These are phyloP conservation scores for Erythrophleum fordii DNA, from an alignment of 306 rosid species.

Conservation along the genomic window DNA sequence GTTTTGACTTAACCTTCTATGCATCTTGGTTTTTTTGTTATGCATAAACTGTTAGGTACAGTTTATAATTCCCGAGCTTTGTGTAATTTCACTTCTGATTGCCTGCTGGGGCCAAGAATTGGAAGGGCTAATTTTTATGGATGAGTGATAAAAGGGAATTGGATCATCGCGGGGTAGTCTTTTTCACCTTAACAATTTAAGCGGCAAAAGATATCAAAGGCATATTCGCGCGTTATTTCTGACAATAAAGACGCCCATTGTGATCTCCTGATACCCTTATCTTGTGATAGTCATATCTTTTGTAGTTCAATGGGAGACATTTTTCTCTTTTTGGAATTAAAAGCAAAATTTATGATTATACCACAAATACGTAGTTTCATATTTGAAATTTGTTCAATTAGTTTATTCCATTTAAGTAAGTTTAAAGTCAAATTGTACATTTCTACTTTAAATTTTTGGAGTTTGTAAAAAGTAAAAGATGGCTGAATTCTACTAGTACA, in stretches of 20 bases:
- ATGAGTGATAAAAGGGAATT: too few relatives aligned
- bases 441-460: too few relatives aligned
- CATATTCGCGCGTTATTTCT: background rate
- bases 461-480: too few relatives aligned
- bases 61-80: background rate
- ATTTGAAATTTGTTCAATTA: too few relatives aligned
- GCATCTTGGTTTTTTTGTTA: too few relatives aligned
- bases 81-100: background rate
- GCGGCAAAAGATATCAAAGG: background rate
- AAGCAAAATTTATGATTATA: background rate
- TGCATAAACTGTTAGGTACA: background rate
- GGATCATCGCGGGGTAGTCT: background rate
- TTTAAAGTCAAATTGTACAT: too few relatives aligned
- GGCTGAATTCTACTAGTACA: too few relatives aligned
- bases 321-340: too few relatives aligned
- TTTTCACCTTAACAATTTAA: background rate
- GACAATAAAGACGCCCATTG: background rate
- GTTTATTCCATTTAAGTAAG: too few relatives aligned
- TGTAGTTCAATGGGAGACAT: background rate
- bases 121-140: background rate
- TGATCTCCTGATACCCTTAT: background rate
- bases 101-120: background rate
- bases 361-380: too few relatives aligned
- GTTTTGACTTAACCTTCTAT: background rate
- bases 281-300: background rate